phyloP scores from a whole-genome alignment of 352 stramenopile genomes.

The Globisporangium irregulare region DNA sequence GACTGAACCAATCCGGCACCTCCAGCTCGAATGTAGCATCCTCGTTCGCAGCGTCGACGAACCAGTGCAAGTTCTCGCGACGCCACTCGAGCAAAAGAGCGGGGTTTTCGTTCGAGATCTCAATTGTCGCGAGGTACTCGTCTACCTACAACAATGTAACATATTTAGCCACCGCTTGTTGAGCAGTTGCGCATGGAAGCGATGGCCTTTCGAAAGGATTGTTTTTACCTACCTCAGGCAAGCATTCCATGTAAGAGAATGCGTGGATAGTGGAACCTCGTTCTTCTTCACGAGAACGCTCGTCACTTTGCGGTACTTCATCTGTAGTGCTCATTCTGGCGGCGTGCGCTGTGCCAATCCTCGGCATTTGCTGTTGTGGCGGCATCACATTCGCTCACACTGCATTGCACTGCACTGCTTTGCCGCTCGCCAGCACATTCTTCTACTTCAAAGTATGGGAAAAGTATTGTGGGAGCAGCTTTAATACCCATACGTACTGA shows the following conservation, averaged over 20 bases:
- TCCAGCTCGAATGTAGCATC: background rate
- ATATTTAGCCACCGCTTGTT: background rate
- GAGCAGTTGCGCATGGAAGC: background rate
- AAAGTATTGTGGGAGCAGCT: background rate
- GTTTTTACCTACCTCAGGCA: background rate
- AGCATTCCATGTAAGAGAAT: background rate
- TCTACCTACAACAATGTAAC: background rate
- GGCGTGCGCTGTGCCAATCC: background rate
- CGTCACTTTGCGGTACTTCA: background rate
- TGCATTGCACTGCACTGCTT: too few relatives aligned
- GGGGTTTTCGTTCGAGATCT: background rate
- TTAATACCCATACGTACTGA: background rate
- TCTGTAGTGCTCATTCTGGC: background rate
- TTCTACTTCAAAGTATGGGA: background rate
- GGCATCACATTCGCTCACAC: too few relatives aligned
- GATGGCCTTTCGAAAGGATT: background rate
- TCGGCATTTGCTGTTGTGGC: background rate
- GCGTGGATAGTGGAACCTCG: background rate
- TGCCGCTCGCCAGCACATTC: too few relatives aligned
- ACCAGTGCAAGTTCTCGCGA: background rate
- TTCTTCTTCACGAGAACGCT: background rate
- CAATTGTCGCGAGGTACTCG: background rate
- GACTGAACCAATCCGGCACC: background rate
- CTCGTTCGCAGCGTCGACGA: background rate
- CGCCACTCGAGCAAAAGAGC: background rate